phyloP scores from a whole-genome alignment of 257 asterid genomes.

The Apocynum venetum region DNA sequence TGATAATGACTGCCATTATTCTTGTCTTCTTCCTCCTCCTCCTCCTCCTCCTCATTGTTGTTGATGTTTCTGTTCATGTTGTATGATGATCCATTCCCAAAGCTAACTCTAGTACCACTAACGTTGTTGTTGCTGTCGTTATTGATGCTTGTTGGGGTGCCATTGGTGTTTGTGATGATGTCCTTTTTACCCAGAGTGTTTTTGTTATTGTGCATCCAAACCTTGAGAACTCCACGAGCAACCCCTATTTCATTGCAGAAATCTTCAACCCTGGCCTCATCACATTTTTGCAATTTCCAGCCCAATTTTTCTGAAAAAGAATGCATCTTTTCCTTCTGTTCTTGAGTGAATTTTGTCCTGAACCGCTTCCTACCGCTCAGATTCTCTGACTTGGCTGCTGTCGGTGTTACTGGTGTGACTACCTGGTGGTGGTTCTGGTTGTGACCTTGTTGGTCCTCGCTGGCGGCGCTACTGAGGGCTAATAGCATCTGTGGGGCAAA shows the following conservation, averaged over 20 bases:
- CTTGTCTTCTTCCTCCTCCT: not conserved
- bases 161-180: not conserved
- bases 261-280: slow-evolving; percentile 40
- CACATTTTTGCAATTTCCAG: slow-evolving; percentile 58
- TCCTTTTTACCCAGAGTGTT: slow-evolving; percentile 20
- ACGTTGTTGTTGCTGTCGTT: not conserved
- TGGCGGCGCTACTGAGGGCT: slow-evolving; percentile 31
- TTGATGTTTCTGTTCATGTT: slow-evolving; percentile 7
- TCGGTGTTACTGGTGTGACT: slow-evolving; percentile 52
- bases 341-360: slow-evolving; percentile 53
- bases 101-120: not conserved
- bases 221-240: slow-evolving; percentile 31
- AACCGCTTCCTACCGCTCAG: slow-evolving; percentile 53
- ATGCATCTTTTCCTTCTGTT: slow-evolving; percentile 63
- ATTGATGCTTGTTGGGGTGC: not conserved
- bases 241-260: slow-evolving; percentile 44
- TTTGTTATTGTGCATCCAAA: slow-evolving; percentile 53
- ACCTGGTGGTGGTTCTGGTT: slow-evolving; percentile 32
- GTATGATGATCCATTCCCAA: not conserved
- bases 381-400: slow-evolving; percentile 28
- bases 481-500: slow-evolving; percentile 20
- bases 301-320: slow-evolving; percentile 48
- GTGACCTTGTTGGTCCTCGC: slow-evolving; percentile 24
- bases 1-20: slow-evolving; percentile 3
- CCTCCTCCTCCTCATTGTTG: not conserved